A percentile compares a stretch with the other conserved stretches of the same genome.
Evolutionary conservation across 805 yeast species (phyloP).

Genomic region (Metschnikowia amazonensis): DNA sequence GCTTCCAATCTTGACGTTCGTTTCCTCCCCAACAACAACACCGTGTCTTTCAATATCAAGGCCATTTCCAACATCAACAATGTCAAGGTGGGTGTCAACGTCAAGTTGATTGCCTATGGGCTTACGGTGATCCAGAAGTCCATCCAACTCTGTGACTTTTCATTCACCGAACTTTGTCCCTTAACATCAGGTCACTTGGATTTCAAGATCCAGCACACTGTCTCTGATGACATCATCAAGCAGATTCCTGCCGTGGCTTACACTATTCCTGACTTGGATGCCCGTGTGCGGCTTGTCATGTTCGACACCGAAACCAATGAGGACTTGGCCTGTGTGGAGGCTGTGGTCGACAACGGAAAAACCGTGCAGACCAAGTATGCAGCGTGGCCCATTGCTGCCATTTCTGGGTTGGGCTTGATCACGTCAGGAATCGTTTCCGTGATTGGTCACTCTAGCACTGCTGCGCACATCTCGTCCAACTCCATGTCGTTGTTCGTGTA

Average conservation of each 20-base stretch:
- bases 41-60: conserved; percentile 62
- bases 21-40: conserved; percentile 61
- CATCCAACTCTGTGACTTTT: conserved; percentile 62
- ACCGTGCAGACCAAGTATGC: conserved; percentile 82
- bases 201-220: conserved; percentile 46
- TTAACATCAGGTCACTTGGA: conserved; percentile 83
- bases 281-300: conserved; percentile 73
- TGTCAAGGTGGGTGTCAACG: conserved; percentile 56
- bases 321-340: conserved; percentile 88
- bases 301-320: conserved; percentile 34
- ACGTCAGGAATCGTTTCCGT: conserved; percentile 86
- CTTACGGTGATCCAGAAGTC: conserved; percentile 52
- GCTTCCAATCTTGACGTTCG: conserved; percentile 78
- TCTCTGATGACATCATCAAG: conserved; percentile 40
- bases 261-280: conserved; percentile 92
- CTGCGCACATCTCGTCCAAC: conserved; percentile 97
- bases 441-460: conserved; percentile 85
- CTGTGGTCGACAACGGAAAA: conserved; percentile 78
- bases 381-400: conserved; percentile 93
- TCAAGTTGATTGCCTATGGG: conserved; percentile 77
- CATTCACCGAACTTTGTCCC: conserved; percentile 60
- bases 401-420: conserved; percentile 81
- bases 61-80: conserved; percentile 78
- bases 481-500: conserved; percentile 88
- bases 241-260: conserved; percentile 81